Percentiles rank a stretch among this genome's conserved stretches.
phyloP scores from a whole-genome alignment of 2,329 filamentous ascomycete species.

The Didymella lethalis region DNA sequence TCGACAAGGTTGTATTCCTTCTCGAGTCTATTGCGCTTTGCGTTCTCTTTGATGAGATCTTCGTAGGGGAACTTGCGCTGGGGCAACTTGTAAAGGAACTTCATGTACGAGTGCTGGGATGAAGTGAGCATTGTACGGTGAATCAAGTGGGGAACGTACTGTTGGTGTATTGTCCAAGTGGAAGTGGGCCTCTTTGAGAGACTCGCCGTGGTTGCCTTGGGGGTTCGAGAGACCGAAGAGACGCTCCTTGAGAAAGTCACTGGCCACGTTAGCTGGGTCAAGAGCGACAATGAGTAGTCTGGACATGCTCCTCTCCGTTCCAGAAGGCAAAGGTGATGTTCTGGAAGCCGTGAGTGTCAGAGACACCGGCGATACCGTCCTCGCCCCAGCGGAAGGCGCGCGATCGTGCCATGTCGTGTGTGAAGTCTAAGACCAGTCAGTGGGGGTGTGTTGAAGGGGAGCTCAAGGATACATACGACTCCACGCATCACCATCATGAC shows the following conservation, averaged over 20 bases:
- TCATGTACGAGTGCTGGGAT: conserved; percentile 93
- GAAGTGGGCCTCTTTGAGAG: conserved; percentile 95
- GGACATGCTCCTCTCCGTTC: conserved; percentile 89
- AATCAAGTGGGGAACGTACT: conserved; percentile 53
- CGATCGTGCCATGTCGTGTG: conserved; percentile 88
- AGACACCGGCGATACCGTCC: conserved; percentile 95
- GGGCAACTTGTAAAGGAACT: conserved; percentile 97
- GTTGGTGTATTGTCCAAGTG: conserved; percentile 93
- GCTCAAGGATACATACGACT: conserved; percentile 71
- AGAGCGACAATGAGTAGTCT: neutral
- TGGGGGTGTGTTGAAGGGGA: conserved; percentile 3
- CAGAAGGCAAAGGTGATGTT: conserved; percentile 97
- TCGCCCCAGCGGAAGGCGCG: conserved; percentile 95
- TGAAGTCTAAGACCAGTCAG: conserved; percentile 73
- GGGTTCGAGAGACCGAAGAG: conserved; percentile 95
- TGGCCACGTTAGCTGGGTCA: conserved; percentile 58
- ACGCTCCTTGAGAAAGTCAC: conserved; percentile 91
- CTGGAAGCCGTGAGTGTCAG: conserved; percentile 87
- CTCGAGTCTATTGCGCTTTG: conserved; percentile 75
- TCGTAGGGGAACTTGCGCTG: conserved; percentile 92
- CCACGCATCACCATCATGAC: conserved; percentile 90
- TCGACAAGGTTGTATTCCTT: conserved; percentile 92
- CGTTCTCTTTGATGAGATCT: conserved; percentile 85
- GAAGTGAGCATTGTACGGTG: conserved; percentile 45
- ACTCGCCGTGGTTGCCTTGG: conserved; percentile 96